Evolutionary conservation across 345 rosid species (phyloP), one percentile per base, ranked within the genome.

Genomic region (Euphorbia peplus): DNA sequence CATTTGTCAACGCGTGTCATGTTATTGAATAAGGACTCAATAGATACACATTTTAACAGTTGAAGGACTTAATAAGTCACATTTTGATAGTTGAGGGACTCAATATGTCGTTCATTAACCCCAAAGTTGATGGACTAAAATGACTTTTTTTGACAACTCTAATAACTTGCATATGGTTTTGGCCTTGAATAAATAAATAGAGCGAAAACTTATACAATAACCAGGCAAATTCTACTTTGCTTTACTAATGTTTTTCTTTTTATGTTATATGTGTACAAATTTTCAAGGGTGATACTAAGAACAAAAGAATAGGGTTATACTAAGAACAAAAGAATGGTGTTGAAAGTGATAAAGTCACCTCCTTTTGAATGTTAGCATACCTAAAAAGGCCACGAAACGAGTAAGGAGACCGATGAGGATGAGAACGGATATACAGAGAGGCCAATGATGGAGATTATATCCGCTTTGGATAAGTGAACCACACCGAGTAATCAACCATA

Each of bases 401-500:
- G 84, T 72, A 57, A 74, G 55, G 1, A 66, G n/a, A 56, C 95
- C 96, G 8, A 75, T 77, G 54, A 86, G 74, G 41, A 86, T 37
- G 55, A 89, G 89, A 69, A 89, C 73, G 77, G 72, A 21, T 69
- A 89, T 75, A 73, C 93, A 87, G 9, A 86, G 68, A 63, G 47
- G 76, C 91, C 90, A 87, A 18, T 81, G 63, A 18, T 86, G 78
- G 46, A 93, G 83, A 72, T 79, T 71, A 63, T 90, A 90, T 35
- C 93, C 88, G 22, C 63, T 75, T 75, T 83, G 73, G 84, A 67
- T 61, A 0, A 93, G 84, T 15, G 83, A 70, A 35, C 89, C 92
- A 7, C 96, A 93, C 6, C 98, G 85, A 28, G 97, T 87, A 64
- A 93, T 86, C 78, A 90, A 72, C 98, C 98, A 90, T 57, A 93